phyloP scores from a whole-genome alignment of 1,139 yeast genomes.

The Pichia terricola region DNA sequence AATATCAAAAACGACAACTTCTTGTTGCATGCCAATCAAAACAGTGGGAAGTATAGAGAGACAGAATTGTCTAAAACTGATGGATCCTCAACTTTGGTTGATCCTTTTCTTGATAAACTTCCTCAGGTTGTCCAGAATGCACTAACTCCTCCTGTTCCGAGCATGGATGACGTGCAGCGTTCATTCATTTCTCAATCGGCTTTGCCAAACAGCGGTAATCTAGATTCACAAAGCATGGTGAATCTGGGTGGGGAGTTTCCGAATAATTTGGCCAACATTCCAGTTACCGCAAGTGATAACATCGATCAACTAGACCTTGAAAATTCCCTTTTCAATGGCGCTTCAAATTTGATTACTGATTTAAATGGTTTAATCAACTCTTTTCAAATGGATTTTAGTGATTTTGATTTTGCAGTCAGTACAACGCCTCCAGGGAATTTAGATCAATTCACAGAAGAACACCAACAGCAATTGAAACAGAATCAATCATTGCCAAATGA shows the following conservation, averaged over 20 bases:
- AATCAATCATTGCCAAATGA: not conserved
- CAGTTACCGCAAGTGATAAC: not conserved
- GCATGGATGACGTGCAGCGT: too few species aligned
- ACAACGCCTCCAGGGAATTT: too few species aligned
- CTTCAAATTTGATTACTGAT: slow-evolving; percentile 41
- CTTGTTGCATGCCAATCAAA: not conserved
- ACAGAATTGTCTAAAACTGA: too few species aligned
- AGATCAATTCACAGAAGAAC: not conserved
- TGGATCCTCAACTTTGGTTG: not conserved
- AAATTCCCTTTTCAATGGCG: slow-evolving; percentile 37
- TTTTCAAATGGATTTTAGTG: slow-evolving; percentile 7
- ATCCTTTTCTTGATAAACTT: slow-evolving; percentile 13
- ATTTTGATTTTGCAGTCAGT: not conserved
- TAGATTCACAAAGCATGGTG: too few species aligned
- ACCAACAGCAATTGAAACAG: not conserved
- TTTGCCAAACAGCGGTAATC: too few species aligned
- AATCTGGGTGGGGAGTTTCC: too few species aligned
- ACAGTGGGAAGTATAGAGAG: not conserved
- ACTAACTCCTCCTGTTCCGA: not conserved
- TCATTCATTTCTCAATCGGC: too few species aligned
- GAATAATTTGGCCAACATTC: not conserved
- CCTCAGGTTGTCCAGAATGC: slow-evolving; percentile 27
- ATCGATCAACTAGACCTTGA: slow-evolving; percentile 17
- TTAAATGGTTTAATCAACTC: slow-evolving; percentile 33
- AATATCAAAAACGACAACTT: too few species aligned